Percentiles rank a stretch among this genome's conserved stretches.
These are phyloP conservation scores for Dendrobium chrysotoxum DNA, from an alignment of 106 monocot species.

Conservation along the genomic window DNA sequence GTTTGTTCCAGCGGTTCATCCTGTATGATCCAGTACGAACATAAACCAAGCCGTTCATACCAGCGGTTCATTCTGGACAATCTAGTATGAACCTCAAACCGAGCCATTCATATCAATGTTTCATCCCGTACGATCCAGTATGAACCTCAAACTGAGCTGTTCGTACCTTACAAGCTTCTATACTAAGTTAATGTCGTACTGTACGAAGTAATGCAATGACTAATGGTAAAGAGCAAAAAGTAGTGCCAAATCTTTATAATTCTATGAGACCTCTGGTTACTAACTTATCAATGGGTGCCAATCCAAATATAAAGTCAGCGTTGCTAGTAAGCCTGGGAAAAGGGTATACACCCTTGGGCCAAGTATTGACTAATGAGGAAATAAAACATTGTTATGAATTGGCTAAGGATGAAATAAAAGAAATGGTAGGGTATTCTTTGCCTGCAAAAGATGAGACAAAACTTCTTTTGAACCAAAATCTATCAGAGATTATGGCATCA, in stretches of 20 bases:
- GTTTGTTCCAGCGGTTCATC: no score
- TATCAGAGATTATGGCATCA: neutral
- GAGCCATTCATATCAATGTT: no score
- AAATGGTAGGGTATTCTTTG: neutral
- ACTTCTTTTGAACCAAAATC: neutral
- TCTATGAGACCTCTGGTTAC: neutral
- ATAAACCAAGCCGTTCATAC: no score
- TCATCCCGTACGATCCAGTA: no score
- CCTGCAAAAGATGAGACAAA: neutral
- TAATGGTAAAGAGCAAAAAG: neutral
- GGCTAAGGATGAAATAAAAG: neutral
- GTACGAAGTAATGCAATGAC: neutral
- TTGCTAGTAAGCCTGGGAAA: neutral
- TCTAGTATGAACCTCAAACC: neutral
- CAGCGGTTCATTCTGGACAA: no score
- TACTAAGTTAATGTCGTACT: no score
- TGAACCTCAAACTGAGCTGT: no score
- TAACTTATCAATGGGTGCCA: neutral
- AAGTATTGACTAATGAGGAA: neutral
- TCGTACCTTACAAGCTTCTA: no score
- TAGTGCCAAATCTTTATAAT: neutral
- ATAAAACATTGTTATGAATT: neutral
- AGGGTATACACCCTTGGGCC: neutral
- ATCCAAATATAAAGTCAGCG: neutral
- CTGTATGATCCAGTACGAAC: no score